A percentile compares a stretch with the other conserved stretches of the same genome.
These are phyloP conservation scores for Aspergillus thermomutatus DNA, from an alignment of 2,329 filamentous ascomycete genomes.

Conservation along the genomic window DNA sequence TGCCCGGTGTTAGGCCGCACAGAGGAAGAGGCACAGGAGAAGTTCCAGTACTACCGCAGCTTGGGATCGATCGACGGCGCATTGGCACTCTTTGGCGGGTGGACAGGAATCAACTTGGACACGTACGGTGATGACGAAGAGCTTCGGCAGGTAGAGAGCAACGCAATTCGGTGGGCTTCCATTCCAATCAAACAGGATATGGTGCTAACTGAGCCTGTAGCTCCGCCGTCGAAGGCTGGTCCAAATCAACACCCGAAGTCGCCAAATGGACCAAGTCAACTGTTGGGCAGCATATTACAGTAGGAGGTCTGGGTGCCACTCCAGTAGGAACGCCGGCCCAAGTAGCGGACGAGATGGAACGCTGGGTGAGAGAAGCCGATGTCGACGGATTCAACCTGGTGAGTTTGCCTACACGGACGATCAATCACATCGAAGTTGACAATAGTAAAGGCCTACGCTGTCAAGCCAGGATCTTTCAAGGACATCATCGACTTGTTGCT, in stretches of 20 bases:
- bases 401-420: slow-evolving; percentile 20
- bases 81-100: slow-evolving; percentile 68
- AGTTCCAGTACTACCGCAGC: slow-evolving; percentile 59
- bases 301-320: slow-evolving; percentile 65
- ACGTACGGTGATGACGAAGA: slow-evolving; percentile 63
- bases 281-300: slow-evolving; percentile 63
- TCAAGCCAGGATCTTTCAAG: slow-evolving; percentile 66
- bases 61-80: slow-evolving; percentile 66
- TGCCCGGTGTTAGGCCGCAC: slow-evolving; percentile 64
- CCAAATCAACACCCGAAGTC: slow-evolving; percentile 55
- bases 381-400: slow-evolving; percentile 74
- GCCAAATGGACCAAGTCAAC: slow-evolving; percentile 71
- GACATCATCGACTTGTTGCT: slow-evolving; percentile 65
- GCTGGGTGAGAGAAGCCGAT: slow-evolving; percentile 66
- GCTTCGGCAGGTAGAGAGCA: slow-evolving; percentile 58
- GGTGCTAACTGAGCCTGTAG: slow-evolving; percentile 21
- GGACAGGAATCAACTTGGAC: slow-evolving; percentile 66
- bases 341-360: slow-evolving; percentile 65
- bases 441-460: slow-evolving; percentile 53
- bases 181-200: background rate
- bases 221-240: slow-evolving; percentile 50
- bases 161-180: slow-evolving; percentile 51
- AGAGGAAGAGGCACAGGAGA: slow-evolving; percentile 63
- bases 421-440: slow-evolving; percentile 16
- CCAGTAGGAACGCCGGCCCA: slow-evolving; percentile 62